Percentiles rank a stretch among this genome's conserved stretches.
phyloP scores from a whole-genome alignment of 2,329 filamentous ascomycete species.

The Aspergillus sp. region DNA sequence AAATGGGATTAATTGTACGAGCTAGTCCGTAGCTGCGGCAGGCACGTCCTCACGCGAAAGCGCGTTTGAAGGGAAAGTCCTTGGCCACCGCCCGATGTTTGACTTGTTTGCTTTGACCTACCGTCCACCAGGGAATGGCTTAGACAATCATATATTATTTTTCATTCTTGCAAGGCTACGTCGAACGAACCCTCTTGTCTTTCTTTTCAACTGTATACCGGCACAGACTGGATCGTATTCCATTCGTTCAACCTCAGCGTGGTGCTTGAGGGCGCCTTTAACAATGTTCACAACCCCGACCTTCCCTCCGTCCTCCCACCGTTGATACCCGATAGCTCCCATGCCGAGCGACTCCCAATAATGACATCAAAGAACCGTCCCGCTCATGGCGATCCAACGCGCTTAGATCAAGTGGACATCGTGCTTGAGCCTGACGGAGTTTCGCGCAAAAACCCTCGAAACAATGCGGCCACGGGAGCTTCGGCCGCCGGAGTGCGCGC shows the following conservation, averaged over 20 bases:
- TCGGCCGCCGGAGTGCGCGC: slow-evolving; percentile 82
- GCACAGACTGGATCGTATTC: neutral
- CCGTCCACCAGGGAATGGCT: neutral
- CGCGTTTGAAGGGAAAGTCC: neutral
- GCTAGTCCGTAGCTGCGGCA: neutral
- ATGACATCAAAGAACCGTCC: slow-evolving; percentile 11
- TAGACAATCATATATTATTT: neutral
- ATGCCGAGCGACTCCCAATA: neutral
- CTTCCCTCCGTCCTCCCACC: neutral
- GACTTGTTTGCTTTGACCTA: slow-evolving; percentile 6
- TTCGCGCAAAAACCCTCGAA: slow-evolving; percentile 47
- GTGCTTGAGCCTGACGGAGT: slow-evolving; percentile 19
- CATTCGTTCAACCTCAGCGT: neutral
- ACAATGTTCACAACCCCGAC: neutral
- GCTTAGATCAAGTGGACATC: slow-evolving; percentile 10
- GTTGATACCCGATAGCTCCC: neutral
- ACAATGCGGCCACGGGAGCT: slow-evolving; percentile 67
- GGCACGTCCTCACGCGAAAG: slow-evolving; percentile 3
- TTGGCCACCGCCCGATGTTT: neutral
- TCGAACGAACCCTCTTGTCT: no score
- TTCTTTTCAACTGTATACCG: no score
- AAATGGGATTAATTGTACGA: neutral
- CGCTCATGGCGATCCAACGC: slow-evolving; percentile 10
- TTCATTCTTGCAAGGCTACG: neutral
- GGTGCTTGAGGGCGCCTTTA: neutral